Base-by-base conservation (phyloP, 106 monocot genomes). In the Allium fistulosum region DNA sequence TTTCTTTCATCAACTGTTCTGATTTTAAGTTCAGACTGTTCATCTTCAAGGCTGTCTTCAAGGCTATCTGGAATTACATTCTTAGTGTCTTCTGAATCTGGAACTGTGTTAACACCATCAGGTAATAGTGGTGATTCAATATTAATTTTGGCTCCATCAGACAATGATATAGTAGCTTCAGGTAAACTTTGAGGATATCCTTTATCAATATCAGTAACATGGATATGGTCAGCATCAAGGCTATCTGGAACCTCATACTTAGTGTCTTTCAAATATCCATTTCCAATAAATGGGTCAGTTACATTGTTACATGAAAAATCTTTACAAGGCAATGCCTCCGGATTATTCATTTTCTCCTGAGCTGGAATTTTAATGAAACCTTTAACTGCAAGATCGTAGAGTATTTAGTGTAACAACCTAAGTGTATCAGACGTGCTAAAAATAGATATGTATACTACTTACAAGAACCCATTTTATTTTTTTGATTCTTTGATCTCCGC, bases 11-110 rank as follows among this genome's bases (percentile, higher is more conserved):
- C 65, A 47, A 15, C 26, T 53, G 2, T 11, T 74, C 53, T 57
- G 45, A 14, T 11, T 50, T 69, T 37, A 62, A 6, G 9, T 73
- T 70, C 77, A 80, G 46, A 45, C 6, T 69, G 52, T 28, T 57
- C 63, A 22, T 17, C 68, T 69, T 51, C 37, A 37, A 37, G 27
- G 51, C 84, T 81, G 66, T 80, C 76, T 61, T 87, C 92, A 80
- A 92, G 80, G 64, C 92, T 97, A 82, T 92, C 96, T 52, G 78
- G 79, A 73, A 87, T 62, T 11, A 86, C 63, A 62, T 55, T 65
- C 9, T 80, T 82, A 37, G 15, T 46, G 61, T 68, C 68, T 27
- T 79, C 65, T 72, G 68, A 68, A 28, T 17, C 53, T 72, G 60
- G 53, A 69, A 13, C 46, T 56, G 53, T 66, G 49, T 58, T 61